phyloP scores from a whole-genome alignment of 1,284 basidiomycete genomes.

The Cryptococcus hybrid region DNA sequence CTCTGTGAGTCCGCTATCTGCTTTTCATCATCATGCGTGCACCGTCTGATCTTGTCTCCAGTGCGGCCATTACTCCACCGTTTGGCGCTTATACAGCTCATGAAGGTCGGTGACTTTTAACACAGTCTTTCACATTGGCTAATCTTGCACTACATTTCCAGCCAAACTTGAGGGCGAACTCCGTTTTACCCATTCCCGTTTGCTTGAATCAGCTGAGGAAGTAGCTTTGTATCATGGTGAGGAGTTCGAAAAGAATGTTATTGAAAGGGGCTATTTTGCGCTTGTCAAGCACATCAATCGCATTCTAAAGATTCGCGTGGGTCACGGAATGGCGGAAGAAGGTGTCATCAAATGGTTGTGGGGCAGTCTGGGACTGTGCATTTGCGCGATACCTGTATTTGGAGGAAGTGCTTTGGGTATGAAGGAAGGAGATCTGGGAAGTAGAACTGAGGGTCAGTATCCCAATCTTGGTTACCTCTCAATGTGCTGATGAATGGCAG shows the following conservation, averaged over 20 bases:
- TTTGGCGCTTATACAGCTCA: slow-evolving; percentile 86
- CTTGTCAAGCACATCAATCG: slow-evolving; percentile 85
- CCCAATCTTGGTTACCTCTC: background rate
- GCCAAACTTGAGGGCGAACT: slow-evolving; percentile 85
- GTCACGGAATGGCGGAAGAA: slow-evolving; percentile 90
- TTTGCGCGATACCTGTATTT: slow-evolving; percentile 94
- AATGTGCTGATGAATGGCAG: slow-evolving; percentile 47
- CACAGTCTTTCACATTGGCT: slow-evolving; percentile 9
- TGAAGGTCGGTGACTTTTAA: slow-evolving; percentile 28
- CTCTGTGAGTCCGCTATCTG: slow-evolving; percentile 60
- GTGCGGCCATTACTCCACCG: slow-evolving; percentile 87
- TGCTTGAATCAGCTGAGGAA: slow-evolving; percentile 92
- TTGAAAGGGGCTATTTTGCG: slow-evolving; percentile 87
- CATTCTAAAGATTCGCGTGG: slow-evolving; percentile 77
- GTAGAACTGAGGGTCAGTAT: slow-evolving; percentile 73
- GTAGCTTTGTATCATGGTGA: slow-evolving; percentile 92
- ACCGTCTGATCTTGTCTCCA: slow-evolving; percentile 35
- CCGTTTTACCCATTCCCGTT: slow-evolving; percentile 88
- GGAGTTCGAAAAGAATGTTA: slow-evolving; percentile 84
- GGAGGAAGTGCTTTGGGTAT: slow-evolving; percentile 74
- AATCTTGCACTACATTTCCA: slow-evolving; percentile 41
- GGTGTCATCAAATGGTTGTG: slow-evolving; percentile 97
- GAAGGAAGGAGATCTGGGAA: slow-evolving; percentile 67
- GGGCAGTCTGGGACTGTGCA: slow-evolving; percentile 89
- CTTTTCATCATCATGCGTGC: background rate